Percentiles rank a stretch among this genome's conserved stretches.
These are phyloP conservation scores for Ophiorrhiza pumila DNA, from an alignment of 257 asterid genomes.

Conservation along the genomic window DNA sequence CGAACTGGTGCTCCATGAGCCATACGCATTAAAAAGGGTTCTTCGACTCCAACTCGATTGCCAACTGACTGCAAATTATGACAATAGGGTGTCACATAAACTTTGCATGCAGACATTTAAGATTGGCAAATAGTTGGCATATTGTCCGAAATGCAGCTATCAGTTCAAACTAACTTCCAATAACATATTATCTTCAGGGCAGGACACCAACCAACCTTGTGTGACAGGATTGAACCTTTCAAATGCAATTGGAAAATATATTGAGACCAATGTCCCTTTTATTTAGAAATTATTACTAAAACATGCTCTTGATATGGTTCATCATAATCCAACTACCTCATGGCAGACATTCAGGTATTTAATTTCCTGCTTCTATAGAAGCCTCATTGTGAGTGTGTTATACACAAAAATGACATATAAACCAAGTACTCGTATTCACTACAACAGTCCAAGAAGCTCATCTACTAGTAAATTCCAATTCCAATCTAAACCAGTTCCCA, in stretches of 20 bases:
- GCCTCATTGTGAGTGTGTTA: neutral
- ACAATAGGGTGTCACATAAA: constrained; percentile 19
- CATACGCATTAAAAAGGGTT: constrained; percentile 95
- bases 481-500: neutral
- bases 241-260: neutral
- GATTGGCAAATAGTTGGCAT: neutral
- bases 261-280: neutral
- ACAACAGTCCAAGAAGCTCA: neutral
- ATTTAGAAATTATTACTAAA: neutral
- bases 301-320: neutral
- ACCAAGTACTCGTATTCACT: neutral
- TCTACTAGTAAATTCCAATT: neutral
- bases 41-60: constrained; percentile 89
- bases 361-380: neutral
- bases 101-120: neutral
- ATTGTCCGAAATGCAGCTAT: neutral
- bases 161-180: neutral
- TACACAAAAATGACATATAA: neutral
- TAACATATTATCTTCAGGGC: neutral
- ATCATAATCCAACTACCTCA: neutral
- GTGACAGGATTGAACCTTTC: neutral
- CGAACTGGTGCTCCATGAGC: constrained; percentile 93
- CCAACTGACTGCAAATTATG: constrained; percentile 82
- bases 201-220: neutral
- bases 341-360: neutral